Percentiles rank a stretch among this genome's conserved stretches.
These are phyloP conservation scores for Marasmius tenuissimus DNA, from an alignment of 1,284 basidiomycete species.

Conservation along the genomic window DNA sequence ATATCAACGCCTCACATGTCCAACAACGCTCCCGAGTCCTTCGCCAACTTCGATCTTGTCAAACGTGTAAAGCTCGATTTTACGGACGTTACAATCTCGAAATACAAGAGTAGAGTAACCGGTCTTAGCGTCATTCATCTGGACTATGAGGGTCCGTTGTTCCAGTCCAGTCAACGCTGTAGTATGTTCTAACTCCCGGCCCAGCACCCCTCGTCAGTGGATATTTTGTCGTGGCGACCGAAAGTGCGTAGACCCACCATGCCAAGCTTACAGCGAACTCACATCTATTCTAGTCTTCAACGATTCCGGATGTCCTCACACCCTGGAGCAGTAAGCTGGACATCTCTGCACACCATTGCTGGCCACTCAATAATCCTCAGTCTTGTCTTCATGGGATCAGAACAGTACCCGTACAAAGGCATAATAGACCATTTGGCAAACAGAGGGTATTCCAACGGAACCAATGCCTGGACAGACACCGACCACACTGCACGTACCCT, in stretches of 20 bases:
- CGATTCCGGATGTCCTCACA: slow-evolving; percentile 92
- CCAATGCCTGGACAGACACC: slow-evolving; percentile 84
- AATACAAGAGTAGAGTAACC: slow-evolving; percentile 81
- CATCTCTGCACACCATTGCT: slow-evolving; percentile 23
- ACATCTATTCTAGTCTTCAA: slow-evolving; percentile 67
- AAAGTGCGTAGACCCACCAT: slow-evolving; percentile 58
- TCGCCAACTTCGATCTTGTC: slow-evolving; percentile 81
- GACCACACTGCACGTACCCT: slow-evolving; percentile 60
- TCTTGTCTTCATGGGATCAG: slow-evolving; percentile 92
- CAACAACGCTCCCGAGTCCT: slow-evolving; percentile 30
- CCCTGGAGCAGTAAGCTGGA: slow-evolving; percentile 76
- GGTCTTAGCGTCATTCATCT: slow-evolving; percentile 81
- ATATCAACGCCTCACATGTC: slow-evolving; percentile 18
- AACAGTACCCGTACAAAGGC: slow-evolving; percentile 96
- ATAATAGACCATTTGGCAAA: slow-evolving; percentile 98
- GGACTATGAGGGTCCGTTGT: slow-evolving; percentile 71
- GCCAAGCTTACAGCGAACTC: neutral
- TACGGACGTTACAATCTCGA: slow-evolving; percentile 76
- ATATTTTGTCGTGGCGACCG: slow-evolving; percentile 90
- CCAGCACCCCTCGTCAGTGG: slow-evolving; percentile 88
- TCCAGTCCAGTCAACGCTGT: slow-evolving; percentile 5
- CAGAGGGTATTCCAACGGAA: slow-evolving; percentile 92
- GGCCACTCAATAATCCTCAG: slow-evolving; percentile 34
- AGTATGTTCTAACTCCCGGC: slow-evolving; percentile 7
- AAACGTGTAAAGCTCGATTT: slow-evolving; percentile 72